Conservation (phyloP, 2,329 filamentous ascomycete species). For the Venturia pyrina region DNA sequence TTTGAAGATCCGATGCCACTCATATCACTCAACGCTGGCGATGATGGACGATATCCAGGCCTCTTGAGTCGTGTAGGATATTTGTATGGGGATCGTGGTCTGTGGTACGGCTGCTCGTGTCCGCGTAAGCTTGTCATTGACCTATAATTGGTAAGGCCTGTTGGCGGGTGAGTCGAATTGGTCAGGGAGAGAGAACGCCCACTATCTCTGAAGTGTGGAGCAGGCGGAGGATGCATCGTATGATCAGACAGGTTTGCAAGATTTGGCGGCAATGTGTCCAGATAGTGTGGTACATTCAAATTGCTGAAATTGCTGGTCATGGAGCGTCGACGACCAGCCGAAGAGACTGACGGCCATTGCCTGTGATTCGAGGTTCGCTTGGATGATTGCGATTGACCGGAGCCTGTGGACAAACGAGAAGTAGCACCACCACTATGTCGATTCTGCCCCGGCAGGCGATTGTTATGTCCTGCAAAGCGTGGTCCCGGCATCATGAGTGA, state of each 20-base stretch:
- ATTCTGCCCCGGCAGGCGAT: neutral
- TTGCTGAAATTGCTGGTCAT: conserved; percentile 25
- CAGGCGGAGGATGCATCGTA: conserved; percentile 12
- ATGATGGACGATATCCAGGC: conserved; percentile 31
- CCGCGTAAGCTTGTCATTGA: conserved; percentile 36
- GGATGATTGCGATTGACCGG: conserved; percentile 32
- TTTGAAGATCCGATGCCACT: conserved; percentile 18
- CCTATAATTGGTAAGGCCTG: conserved; percentile 30
- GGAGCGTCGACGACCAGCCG: conserved; percentile 29
- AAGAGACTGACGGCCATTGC: conserved; percentile 30
- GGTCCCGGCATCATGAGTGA: conserved; percentile 16
- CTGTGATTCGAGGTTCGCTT: conserved; percentile 27
- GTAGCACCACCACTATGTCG: conserved; percentile 15
- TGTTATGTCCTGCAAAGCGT: conserved; percentile 9
- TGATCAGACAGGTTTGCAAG: conserved; percentile 9
- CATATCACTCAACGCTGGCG: conserved; percentile 34
- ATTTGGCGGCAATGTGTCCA: conserved; percentile 26
- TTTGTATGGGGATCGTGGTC: conserved; percentile 29
- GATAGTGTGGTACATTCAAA: conserved; percentile 27
- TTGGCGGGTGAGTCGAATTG: conserved; percentile 22
- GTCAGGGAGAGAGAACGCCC: conserved; percentile 35
- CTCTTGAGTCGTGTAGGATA: conserved; percentile 34
- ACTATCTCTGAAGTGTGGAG: conserved; percentile 20
- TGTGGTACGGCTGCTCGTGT: conserved; percentile 26
- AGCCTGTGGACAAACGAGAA: conserved; percentile 30